Conservation (phyloP, 2,329 filamentous ascomycete genomes). For the Aspergillus aculeatus region DNA sequence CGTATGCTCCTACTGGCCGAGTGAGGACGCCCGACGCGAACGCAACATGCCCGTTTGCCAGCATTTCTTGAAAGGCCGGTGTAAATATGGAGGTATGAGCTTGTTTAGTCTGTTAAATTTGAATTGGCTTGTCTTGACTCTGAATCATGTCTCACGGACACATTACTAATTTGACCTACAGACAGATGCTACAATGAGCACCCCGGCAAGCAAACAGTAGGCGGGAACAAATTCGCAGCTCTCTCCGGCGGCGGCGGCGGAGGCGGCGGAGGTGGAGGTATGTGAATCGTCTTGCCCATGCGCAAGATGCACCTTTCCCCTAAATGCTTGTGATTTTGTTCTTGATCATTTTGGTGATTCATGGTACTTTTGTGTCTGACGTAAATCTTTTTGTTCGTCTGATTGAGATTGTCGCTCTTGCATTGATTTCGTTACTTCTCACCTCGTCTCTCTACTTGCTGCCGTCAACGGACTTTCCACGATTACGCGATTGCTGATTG, state of each 20-base stretch:
- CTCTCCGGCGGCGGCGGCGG: constrained; percentile 36
- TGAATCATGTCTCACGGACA: not conserved
- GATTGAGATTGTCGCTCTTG: not conserved
- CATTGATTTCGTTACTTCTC: not conserved
- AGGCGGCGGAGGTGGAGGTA: constrained; percentile 40
- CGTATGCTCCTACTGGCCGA: not conserved
- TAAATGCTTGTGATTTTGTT: not conserved
- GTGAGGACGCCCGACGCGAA: not conserved
- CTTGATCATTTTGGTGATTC: not conserved
- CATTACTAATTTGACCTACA: constrained; percentile 32
- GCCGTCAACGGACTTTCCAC: not conserved
- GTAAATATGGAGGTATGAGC: constrained; percentile 61
- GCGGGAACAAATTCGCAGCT: constrained; percentile 60
- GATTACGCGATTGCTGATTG: not conserved
- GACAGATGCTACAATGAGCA: constrained; percentile 62
- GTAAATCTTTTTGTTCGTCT: not conserved
- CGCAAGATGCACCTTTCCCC: not conserved
- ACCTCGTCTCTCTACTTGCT: not conserved
- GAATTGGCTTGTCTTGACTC: not conserved
- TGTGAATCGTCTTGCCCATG: constrained; percentile 14
- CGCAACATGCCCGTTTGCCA: constrained; percentile 54
- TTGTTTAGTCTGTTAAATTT: not conserved
- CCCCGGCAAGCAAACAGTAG: constrained; percentile 43
- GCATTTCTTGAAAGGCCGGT: constrained; percentile 65
- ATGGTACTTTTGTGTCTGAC: no score